Evolutionary conservation across 1,139 yeast genomes (phyloP).

Genomic region (Debaryomyces subglobosus): DNA sequence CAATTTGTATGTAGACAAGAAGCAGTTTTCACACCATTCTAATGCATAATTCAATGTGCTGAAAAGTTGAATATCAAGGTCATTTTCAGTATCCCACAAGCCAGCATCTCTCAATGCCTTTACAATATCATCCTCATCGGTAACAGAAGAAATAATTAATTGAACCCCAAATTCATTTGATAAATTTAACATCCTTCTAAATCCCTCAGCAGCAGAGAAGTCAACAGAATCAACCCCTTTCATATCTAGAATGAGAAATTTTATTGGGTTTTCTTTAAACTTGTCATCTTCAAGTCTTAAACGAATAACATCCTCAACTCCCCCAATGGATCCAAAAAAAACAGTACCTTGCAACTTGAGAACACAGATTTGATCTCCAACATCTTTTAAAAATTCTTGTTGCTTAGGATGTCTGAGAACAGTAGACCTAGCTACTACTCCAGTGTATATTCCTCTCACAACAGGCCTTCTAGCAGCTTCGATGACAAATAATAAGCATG

Average conservation of each 20-base stretch:
- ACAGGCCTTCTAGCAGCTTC: constrained; percentile 88
- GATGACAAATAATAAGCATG: constrained; percentile 88
- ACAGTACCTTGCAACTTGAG: constrained; percentile 84
- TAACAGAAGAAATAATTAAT: constrained; percentile 77
- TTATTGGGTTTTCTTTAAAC: constrained; percentile 59
- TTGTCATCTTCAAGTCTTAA: constrained; percentile 62
- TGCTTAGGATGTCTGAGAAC: constrained; percentile 91
- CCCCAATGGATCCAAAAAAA: constrained; percentile 94
- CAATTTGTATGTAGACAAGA: constrained; percentile 64
- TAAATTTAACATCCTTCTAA: constrained; percentile 81
- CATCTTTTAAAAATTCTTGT: constrained; percentile 79
- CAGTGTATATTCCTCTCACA: constrained; percentile 80
- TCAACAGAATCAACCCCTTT: constrained; percentile 81
- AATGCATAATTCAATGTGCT: constrained; percentile 81
- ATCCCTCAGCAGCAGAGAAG: constrained; percentile 96
- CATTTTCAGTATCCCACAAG: constrained; percentile 53
- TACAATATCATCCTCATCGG: constrained; percentile 61
- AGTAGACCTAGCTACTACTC: constrained; percentile 87
- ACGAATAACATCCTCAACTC: constrained; percentile 78
- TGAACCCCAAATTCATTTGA: constrained; percentile 70
- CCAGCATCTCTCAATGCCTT: constrained; percentile 74
- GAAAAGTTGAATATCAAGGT: constrained; percentile 59
- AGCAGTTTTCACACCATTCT: constrained; percentile 96
- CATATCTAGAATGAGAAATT: constrained; percentile 83
- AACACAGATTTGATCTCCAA: constrained; percentile 89